phyloP scores from a whole-genome alignment of 2,329 filamentous ascomycete species.

The Phyllosticta capitalensis region DNA sequence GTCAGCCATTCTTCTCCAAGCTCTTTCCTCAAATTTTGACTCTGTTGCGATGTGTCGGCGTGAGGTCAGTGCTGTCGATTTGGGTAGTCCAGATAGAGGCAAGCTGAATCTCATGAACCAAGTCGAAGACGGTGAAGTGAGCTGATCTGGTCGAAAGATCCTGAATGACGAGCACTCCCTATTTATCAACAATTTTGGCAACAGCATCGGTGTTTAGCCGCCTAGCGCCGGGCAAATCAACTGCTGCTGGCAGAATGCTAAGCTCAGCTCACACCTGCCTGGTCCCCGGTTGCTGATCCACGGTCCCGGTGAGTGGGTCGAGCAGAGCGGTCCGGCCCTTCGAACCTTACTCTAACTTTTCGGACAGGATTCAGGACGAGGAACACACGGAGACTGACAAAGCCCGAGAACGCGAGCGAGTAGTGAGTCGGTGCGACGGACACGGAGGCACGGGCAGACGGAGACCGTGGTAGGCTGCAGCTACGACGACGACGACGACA shows the following conservation, averaged over 20 bases:
- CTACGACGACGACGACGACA: not conserved
- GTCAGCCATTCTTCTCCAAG: slow-evolving; percentile 21
- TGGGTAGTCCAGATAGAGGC: not conserved
- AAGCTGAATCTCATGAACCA: not conserved
- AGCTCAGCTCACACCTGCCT: not conserved
- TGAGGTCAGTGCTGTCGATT: not conserved
- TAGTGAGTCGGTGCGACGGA: not conserved
- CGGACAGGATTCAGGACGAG: not conserved
- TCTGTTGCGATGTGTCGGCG: not conserved
- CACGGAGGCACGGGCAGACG: not conserved
- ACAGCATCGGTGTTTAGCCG: not conserved
- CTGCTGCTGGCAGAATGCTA: not conserved
- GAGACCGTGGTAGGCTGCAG: not conserved
- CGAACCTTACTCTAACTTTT: not conserved
- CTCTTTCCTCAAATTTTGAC: not conserved
- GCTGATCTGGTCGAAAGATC: not conserved
- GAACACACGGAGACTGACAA: not conserved
- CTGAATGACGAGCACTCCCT: not conserved
- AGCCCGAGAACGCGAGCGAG: not conserved
- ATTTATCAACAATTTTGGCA: not conserved
- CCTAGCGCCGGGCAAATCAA: not conserved
- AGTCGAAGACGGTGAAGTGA: not conserved
- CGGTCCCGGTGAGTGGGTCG: not conserved
- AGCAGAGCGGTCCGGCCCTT: not conserved
- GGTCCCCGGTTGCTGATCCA: not conserved